These are phyloP conservation scores for Xylaria sp. DNA, from an alignment of 2,329 filamentous ascomycete species.

Conservation along the genomic window DNA sequence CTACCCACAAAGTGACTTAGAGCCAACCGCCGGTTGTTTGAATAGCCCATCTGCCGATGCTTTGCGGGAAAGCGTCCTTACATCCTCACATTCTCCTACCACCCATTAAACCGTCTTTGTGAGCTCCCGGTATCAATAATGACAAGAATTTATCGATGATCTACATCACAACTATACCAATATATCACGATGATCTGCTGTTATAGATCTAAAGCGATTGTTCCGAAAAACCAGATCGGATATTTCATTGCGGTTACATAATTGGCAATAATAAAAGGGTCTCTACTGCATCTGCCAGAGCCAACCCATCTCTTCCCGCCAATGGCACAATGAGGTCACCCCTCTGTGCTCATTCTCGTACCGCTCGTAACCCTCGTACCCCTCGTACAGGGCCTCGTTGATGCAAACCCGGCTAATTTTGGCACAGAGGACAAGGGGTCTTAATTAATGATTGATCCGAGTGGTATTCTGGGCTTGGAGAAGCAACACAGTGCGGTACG, in stretches of 20 bases:
- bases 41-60: neutral
- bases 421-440: constrained; percentile 34
- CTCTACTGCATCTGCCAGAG: constrained; percentile 28
- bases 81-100: neutral
- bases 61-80: constrained; percentile 8
- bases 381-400: constrained; percentile 20
- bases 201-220: constrained; percentile 23
- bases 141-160: constrained; percentile 22
- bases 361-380: constrained; percentile 14
- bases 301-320: constrained; percentile 14
- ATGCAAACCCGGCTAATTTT: constrained; percentile 38
- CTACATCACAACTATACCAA: constrained; percentile 22
- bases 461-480: constrained; percentile 13
- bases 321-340: constrained; percentile 25
- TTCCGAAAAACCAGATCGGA: constrained; percentile 31
- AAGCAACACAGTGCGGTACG: constrained; percentile 27
- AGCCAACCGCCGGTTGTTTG: neutral
- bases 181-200: constrained; percentile 16
- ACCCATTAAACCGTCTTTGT: neutral
- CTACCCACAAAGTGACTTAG: neutral
- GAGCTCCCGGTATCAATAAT: constrained; percentile 14
- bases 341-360: neutral
- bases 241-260: constrained; percentile 21
- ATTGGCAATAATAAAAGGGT: constrained; percentile 34
- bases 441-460: constrained; percentile 8